Evolutionary conservation across 2,329 filamentous ascomycete species (phyloP).

Genomic region (Calonectria pseudoturangicola): DNA sequence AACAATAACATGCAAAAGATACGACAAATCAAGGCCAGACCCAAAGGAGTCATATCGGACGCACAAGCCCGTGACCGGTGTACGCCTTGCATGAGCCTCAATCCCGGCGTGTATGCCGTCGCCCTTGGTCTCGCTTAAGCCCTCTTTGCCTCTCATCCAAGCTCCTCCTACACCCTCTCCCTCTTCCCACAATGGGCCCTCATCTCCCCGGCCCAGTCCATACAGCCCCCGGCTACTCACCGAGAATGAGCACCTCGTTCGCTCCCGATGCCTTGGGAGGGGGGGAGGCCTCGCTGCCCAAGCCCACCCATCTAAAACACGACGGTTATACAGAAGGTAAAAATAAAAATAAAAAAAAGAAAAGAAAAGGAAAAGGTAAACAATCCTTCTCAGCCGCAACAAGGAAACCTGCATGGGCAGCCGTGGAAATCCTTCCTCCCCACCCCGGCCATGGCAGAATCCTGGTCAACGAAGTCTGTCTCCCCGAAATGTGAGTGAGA

Average conservation of each 20-base stretch:
- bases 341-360: neutral
- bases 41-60: constrained; percentile 9
- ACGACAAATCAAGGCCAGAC: neutral
- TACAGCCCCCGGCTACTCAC: constrained; percentile 14
- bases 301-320: constrained; percentile 16
- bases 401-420: constrained; percentile 1
- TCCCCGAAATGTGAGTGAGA: constrained; percentile 3
- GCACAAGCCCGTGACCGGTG: constrained; percentile 39
- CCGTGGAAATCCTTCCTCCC: neutral
- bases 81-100: constrained; percentile 34
- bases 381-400: constrained; percentile 6
- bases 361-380: neutral
- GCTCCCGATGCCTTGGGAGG: neutral
- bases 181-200: neutral
- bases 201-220: constrained; percentile 2
- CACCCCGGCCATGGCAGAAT: neutral
- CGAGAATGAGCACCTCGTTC: constrained; percentile 3
- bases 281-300: constrained; percentile 20
- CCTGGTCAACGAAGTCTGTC: neutral
- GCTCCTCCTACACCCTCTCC: neutral
- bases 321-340: constrained; percentile 12
- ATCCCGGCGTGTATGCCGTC: constrained; percentile 19
- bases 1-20: neutral
- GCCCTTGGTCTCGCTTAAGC: constrained; percentile 18
- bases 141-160: neutral